Evolutionary conservation across 2,329 filamentous ascomycete genomes (phyloP), one percentile per base, ranked within the genome.

Genomic region (Botrytis elliptica): DNA sequence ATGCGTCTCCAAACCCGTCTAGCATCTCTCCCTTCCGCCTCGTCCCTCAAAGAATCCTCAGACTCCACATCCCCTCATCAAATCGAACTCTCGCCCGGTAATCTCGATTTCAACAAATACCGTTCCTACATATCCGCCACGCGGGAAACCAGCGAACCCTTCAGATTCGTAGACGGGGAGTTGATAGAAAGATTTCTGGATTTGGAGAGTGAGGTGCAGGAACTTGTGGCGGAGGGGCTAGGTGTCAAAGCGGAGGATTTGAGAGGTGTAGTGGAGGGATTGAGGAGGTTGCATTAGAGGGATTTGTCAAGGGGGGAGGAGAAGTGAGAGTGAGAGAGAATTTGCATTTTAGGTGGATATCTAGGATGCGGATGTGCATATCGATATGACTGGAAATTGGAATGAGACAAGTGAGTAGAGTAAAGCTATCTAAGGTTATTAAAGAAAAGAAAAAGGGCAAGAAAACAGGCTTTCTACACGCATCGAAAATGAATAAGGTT

Each of bases 131-230:
- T 90, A 75, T 97, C 90, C 71, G 85, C 89, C 38, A 90, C 92
- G 40, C 85, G 91, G 29, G 89, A 92, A 74, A 88, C 89, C 0
- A 90, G 92, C 0, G 93, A 92, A 57, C 95, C 96, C 0, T 93
- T 90, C 79, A 88, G 95, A 1, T 98, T 98, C 79, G 89, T 99
- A 20, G 96, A 99, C 79, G 96, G 95, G 0, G 95, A 98, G 81
- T 85, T 98, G 79, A 86, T 99, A 20, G 95, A 98, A 83, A 84
- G 89, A 70, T 98, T 98, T 80, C 82, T 98, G 77, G 91, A 94
- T 76, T 84, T 93, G 76, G 85, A 88, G 64, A 89, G 91, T 72
- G 84, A 85, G 55, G 83, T 83, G 59, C 89, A 91, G 82, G 84
- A 83, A 77, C 81, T 83, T 72, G 84, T 88, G 68, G 89, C 84